Evolutionary conservation across 495 filamentous ascomycete genomes (phyloP).

Genomic region (Aeminium ludgeri): DNA sequence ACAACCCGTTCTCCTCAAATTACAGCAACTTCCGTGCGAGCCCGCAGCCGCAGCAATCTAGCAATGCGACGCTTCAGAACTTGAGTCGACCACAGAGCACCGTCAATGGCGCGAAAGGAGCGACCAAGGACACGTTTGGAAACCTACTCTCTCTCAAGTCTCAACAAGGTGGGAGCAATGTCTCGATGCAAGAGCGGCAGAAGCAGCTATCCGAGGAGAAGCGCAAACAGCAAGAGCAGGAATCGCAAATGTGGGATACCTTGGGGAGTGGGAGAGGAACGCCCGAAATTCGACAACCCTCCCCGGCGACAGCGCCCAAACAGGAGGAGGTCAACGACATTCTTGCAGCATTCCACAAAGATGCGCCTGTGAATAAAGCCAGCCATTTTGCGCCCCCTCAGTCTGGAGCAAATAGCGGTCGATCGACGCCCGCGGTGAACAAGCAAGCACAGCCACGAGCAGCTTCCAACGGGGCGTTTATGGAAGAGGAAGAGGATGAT

Average conservation of each 20-base stretch:
- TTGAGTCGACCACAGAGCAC: conserved; percentile 25
- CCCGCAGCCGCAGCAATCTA: conserved; percentile 31
- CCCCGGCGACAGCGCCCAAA: conserved; percentile 5
- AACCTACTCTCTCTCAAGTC: conserved; percentile 63
- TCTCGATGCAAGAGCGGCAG: conserved; percentile 74
- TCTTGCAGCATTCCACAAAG: conserved; percentile 44
- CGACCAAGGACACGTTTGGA: conserved; percentile 67
- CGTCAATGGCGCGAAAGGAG: conserved; percentile 39
- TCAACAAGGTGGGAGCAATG: conserved; percentile 45
- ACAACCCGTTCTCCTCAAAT: conserved; percentile 2
- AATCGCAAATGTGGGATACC: conserved; percentile 56
- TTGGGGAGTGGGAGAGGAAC: conserved; percentile 36
- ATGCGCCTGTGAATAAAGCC: conserved; percentile 43
- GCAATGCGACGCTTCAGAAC: conserved; percentile 37
- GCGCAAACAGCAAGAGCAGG: conserved; percentile 55
- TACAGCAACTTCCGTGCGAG: conserved; percentile 12
- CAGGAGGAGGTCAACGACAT: conserved; percentile 39
- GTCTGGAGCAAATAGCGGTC: conserved; percentile 14
- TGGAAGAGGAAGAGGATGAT: conserved; percentile 46
- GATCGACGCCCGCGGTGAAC: conserved; percentile 8
- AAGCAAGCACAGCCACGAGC: not conserved
- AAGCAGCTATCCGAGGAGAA: conserved; percentile 63
- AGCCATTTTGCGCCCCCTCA: conserved; percentile 39
- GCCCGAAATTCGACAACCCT: conserved; percentile 17
- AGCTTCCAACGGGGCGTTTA: not conserved